Evolutionary conservation across 1,284 basidiomycete species (phyloP).

Genomic region (Phylloboletellus chloephorus): DNA sequence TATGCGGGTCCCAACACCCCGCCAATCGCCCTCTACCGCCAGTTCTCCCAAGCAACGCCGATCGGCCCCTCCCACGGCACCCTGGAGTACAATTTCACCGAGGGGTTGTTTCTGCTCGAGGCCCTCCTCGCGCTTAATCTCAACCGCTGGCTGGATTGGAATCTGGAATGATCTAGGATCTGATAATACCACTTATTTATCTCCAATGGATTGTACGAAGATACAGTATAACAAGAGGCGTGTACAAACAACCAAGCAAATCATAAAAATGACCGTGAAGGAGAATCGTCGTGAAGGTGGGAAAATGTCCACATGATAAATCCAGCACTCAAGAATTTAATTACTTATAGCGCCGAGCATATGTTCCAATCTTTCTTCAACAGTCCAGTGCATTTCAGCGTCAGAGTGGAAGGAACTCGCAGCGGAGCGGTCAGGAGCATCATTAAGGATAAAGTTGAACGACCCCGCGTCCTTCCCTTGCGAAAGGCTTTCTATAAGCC

Average conservation of each 20-base stretch:
- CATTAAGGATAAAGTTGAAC: constrained; percentile 59
- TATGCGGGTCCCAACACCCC: constrained; percentile 38
- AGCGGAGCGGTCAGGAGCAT: constrained; percentile 44
- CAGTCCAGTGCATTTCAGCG: constrained; percentile 57
- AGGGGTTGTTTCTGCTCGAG: constrained; percentile 56
- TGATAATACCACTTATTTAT: constrained; percentile 29
- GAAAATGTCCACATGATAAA: constrained; percentile 21
- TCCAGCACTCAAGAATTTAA: constrained; percentile 29
- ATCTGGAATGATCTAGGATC: constrained; percentile 37
- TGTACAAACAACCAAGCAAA: constrained; percentile 18
- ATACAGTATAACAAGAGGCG: constrained; percentile 19
- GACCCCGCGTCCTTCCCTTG: constrained; percentile 73
- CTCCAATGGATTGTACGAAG: constrained; percentile 33
- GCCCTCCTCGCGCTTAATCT: constrained; percentile 60
- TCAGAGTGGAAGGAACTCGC: constrained; percentile 59
- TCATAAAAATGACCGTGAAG: constrained; percentile 4
- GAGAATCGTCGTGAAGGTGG: constrained; percentile 10
- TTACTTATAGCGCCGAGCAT: constrained; percentile 59
- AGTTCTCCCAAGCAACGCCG: constrained; percentile 46
- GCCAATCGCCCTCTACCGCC: constrained; percentile 54
- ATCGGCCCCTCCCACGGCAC: constrained; percentile 60
- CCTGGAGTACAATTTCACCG: constrained; percentile 56
- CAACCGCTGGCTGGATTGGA: constrained; percentile 68
- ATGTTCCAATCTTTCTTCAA: constrained; percentile 70
- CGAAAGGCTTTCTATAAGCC: constrained; percentile 73